These are phyloP conservation scores for Eucalyptus urophylla DNA, from an alignment of 345 rosid genomes.

Conservation along the genomic window DNA sequence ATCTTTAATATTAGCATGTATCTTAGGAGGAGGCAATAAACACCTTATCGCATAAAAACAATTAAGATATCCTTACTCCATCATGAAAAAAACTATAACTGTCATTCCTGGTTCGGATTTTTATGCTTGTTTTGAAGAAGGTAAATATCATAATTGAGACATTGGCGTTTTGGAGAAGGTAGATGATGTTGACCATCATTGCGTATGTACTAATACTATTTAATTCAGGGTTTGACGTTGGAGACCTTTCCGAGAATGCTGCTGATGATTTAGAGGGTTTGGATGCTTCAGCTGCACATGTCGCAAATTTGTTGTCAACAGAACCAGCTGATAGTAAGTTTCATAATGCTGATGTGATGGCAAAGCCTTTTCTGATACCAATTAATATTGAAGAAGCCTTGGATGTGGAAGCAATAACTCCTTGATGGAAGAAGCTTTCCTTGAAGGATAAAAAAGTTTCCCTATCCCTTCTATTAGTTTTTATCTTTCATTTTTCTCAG, in stretches of 20 bases:
- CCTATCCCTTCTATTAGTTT: background rate
- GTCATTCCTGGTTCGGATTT: background rate
- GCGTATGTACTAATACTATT: background rate
- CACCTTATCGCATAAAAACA: background rate
- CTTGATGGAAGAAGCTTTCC: background rate
- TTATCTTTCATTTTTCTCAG: background rate
- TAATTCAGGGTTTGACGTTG: slow-evolving; percentile 86
- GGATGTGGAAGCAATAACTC: background rate
- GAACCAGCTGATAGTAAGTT: slow-evolving; percentile 94
- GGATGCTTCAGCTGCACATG: slow-evolving; percentile 94
- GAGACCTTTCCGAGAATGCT: slow-evolving; percentile 73
- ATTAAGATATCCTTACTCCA: background rate
- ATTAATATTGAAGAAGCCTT: background rate
- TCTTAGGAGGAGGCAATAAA: background rate
- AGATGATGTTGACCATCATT: background rate
- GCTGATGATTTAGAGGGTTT: slow-evolving; percentile 81
- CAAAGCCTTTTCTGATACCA: background rate
- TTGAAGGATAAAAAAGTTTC: background rate
- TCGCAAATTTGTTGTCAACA: slow-evolving; percentile 73
- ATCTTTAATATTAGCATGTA: background rate
- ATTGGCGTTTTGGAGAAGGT: background rate
- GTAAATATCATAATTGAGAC: background rate
- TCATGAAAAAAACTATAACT: background rate
- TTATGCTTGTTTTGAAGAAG: background rate
- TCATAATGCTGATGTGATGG: background rate